phyloP scores from a whole-genome alignment of 1,139 yeast species.

The Scheffersomyces titani region DNA sequence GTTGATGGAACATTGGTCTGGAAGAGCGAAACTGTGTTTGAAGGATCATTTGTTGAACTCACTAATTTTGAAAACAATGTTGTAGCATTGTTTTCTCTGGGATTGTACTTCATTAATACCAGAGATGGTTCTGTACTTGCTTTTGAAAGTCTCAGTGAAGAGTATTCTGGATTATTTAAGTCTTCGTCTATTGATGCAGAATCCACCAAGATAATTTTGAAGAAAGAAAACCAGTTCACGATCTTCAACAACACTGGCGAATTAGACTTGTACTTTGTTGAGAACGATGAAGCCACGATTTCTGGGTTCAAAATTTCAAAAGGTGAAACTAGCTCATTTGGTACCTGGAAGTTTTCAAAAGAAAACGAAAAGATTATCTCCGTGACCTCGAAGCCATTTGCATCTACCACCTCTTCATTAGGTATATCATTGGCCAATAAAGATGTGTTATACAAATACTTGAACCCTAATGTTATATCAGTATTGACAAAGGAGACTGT shows the following conservation, averaged over 20 bases:
- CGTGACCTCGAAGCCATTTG: constrained; percentile 30
- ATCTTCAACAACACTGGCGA: constrained; percentile 4
- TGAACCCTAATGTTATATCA: constrained; percentile 69
- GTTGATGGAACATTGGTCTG: constrained; percentile 30
- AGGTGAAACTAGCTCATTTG: constrained; percentile 11
- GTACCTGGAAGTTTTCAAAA: constrained; percentile 31
- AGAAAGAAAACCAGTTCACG: neutral
- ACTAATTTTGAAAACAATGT: constrained; percentile 20
- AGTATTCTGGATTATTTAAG: neutral
- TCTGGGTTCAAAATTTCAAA: constrained; percentile 24
- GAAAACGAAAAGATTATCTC: constrained; percentile 18
- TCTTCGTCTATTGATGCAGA: neutral
- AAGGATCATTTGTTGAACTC: constrained; percentile 15
- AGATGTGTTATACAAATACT: constrained; percentile 79
- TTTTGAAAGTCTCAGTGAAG: neutral
- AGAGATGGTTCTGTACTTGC: constrained; percentile 24
- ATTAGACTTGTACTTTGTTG: constrained; percentile 16
- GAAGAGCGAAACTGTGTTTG: constrained; percentile 16
- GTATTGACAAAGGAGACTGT: constrained; percentile 47
- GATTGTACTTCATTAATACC: constrained; percentile 20
- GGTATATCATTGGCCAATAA: constrained; percentile 74
- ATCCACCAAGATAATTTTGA: constrained; percentile 1
- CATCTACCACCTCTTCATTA: constrained; percentile 57
- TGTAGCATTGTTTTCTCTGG: constrained; percentile 21
- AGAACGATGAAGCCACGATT: constrained; percentile 13